Conservation (phyloP, 768 basidiomycete genomes). For the Amanita thiersii region DNA sequence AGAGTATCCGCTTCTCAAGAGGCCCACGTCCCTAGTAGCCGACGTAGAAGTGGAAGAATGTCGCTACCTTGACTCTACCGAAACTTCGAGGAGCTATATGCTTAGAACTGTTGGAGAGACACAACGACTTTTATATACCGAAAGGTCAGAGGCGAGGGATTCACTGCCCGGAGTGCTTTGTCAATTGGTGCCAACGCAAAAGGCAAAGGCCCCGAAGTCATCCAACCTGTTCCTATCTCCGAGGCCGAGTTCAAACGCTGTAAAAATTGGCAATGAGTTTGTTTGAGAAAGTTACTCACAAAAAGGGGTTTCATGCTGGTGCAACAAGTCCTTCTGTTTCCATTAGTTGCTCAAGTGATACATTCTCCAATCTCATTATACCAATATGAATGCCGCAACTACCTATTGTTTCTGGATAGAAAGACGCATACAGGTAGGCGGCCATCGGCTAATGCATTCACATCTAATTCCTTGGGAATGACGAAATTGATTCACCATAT, state of each 20-base stretch:
- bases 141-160: conserved; percentile 78
- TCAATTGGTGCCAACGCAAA: conserved; percentile 67
- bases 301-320: conserved; percentile 84
- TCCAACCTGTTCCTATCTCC: conserved; percentile 56
- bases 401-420: conserved; percentile 86
- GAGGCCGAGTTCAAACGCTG: conserved; percentile 96
- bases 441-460: conserved; percentile 56
- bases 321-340: neutral
- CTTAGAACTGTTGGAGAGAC: conserved; percentile 61
- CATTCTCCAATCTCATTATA: conserved; percentile 60
- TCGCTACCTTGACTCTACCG: conserved; percentile 70
- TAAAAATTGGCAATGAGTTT: conserved; percentile 93
- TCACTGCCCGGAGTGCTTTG: conserved; percentile 66
- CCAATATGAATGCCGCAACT: conserved; percentile 68
- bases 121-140: conserved; percentile 75
- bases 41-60: conserved; percentile 23
- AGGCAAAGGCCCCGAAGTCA: conserved; percentile 73
- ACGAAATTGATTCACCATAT: conserved; percentile 88
- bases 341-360: conserved; percentile 3
- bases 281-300: conserved; percentile 86
- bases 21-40: conserved; percentile 18
- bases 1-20: conserved; percentile 38
- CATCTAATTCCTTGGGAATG: conserved; percentile 34
- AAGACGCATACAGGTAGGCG: conserved; percentile 70
- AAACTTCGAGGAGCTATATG: conserved; percentile 76